Evolutionary conservation across 1,139 yeast species (phyloP), one percentile per base, ranked within the genome.

Genomic region (Nadsonia starkeyi-henricii): DNA sequence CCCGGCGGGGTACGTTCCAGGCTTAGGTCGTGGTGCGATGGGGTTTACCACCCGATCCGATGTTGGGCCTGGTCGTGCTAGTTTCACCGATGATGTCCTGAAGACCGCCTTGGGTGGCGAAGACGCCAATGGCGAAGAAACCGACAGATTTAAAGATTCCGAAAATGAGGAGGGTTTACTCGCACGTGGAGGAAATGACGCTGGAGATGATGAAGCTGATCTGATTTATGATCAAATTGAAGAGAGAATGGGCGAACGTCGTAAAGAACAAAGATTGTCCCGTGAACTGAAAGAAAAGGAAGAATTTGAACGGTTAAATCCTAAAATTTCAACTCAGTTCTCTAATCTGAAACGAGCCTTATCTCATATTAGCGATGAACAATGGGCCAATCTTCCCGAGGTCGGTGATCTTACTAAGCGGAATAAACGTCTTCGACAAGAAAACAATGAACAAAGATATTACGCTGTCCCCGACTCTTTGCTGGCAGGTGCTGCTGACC

Each of bases 11-110:
- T 91, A 91, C 61, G 76, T 88, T 41, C 84, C 97, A 1, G 98
- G 98, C 33, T 67, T 88, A 8, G 98, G 97, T 0, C 72, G 98
- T 60, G 98, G 98, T 18, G 98, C 97, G 1, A 77, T 85, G 0
- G 97, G 97, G 1, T 89, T 89, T 63, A 79, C 91, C 0, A 85
- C 95, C 0, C 75, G 86, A 52, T 84, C 91, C 1, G 94, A 83
- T 55, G 66, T 82, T n/a, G 84, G 82, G 1, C 69, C 74, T 1
- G 71, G 73, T 1, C 62, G 68, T 39, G 61, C 68, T 21, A 67
- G 66, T 5, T 58, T 65, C 41, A 69, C 71, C 8, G 72, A 68
- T 21, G 65, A 63, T 43, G 68, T 68, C 1, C 56, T 65, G 5
- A 63, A 66, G 46, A 62, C 61, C 21, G 66, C 61, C 23, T 64